These are phyloP conservation scores for Ulmus americana DNA, from an alignment of 331 rosid genomes.

Conservation along the genomic window DNA sequence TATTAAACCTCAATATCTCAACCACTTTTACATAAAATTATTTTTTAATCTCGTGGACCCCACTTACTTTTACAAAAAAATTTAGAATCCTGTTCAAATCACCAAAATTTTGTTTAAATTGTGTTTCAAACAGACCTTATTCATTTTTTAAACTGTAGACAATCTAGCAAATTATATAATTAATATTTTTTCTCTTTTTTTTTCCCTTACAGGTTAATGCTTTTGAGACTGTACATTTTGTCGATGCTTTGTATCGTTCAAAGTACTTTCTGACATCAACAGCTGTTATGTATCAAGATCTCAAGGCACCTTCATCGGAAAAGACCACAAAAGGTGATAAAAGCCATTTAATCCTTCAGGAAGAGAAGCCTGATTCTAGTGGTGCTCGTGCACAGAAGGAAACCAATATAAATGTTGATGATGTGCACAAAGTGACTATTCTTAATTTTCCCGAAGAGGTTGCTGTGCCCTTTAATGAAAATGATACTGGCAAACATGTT, in stretches of 20 bases:
- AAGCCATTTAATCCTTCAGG: constrained; percentile 15
- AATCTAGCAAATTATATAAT: constrained; percentile 1
- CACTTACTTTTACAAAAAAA: too few relatives aligned
- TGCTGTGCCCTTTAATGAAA: constrained; percentile 28
- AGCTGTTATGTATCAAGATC: constrained; percentile 33
- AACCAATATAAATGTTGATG: constrained; percentile 23
- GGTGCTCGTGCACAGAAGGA: constrained; percentile 31
- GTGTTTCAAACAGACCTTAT: not conserved
- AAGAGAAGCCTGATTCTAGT: constrained; percentile 21
- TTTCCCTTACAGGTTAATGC: constrained; percentile 63
- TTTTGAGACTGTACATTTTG: constrained; percentile 58
- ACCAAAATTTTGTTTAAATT: too few relatives aligned
- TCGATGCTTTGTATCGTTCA: constrained; percentile 61
- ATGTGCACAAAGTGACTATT: constrained; percentile 71
- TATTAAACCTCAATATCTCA: too few relatives aligned
- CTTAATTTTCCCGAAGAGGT: constrained; percentile 60
- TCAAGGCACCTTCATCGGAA: constrained; percentile 38
- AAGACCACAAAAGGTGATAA: constrained; percentile 28
- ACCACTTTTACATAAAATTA: too few relatives aligned
- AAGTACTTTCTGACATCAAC: constrained; percentile 68
- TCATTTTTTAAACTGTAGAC: constrained; percentile 1
- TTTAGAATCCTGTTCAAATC: too few relatives aligned
- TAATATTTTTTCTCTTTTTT: constrained; percentile 6
- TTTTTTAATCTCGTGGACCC: too few relatives aligned
- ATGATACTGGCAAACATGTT: constrained; percentile 34